These are phyloP conservation scores for Ambrosia hybrid DNA, from an alignment of 140 eudicot genomes.

Conservation along the genomic window DNA sequence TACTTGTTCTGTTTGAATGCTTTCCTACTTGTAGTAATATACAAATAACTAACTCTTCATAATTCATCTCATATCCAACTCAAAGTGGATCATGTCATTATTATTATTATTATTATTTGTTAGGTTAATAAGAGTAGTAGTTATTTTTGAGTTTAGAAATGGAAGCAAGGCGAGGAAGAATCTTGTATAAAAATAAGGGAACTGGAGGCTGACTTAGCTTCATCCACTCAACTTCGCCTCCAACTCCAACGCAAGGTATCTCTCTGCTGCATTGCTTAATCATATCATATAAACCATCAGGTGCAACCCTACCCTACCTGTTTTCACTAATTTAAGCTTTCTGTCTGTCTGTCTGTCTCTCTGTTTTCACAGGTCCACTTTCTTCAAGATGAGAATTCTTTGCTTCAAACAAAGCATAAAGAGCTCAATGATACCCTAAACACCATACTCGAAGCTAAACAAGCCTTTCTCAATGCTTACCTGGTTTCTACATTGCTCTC, in stretches of 20 bases:
- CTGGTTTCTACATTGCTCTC: conserved; percentile 53
- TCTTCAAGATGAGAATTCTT: conserved; percentile 55
- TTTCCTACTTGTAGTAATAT: too few species aligned
- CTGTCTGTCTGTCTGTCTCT: too few species aligned
- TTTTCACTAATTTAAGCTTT: too few species aligned
- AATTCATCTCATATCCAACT: too few species aligned
- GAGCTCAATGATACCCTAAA: conserved; percentile 51
- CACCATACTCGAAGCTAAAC: conserved; percentile 50
- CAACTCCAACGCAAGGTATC: conserved; percentile 54
- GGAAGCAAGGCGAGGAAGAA: conserved; percentile 48
- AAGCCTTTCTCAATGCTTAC: conserved; percentile 53
- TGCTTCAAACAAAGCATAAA: conserved; percentile 60
- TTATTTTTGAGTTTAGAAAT: conserved; percentile 30
- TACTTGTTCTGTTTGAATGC: too few species aligned
- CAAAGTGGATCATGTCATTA: too few species aligned
- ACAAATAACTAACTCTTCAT: too few species aligned
- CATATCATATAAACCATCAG: too few species aligned
- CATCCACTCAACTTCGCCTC: conserved; percentile 40
- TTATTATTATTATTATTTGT: too few species aligned
- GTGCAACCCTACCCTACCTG: too few species aligned
- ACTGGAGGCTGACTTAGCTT: conserved; percentile 47
- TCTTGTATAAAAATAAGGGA: conserved; percentile 37
- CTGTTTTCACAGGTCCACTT: neutral
- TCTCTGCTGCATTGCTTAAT: too few species aligned
- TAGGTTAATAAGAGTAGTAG: too few species aligned